phyloP scores from a whole-genome alignment of 495 filamentous ascomycete genomes.

The Penicillium roqueforti region DNA sequence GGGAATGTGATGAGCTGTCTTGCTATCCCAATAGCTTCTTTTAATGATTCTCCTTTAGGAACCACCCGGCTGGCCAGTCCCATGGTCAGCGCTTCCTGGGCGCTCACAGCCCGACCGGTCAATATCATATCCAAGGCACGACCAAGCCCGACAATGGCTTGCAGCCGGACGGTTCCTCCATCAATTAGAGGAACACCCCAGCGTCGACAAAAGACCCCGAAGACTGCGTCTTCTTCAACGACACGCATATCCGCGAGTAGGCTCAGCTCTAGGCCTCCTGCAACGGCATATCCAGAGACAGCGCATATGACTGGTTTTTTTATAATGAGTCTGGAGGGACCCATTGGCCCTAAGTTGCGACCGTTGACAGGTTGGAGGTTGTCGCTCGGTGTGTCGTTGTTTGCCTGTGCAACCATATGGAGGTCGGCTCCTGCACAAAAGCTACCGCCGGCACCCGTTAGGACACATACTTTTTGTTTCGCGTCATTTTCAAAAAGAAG shows the following conservation, averaged over 20 bases:
- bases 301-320: slow-evolving; percentile 43
- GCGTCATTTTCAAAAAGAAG: slow-evolving; percentile 40
- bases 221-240: slow-evolving; percentile 43
- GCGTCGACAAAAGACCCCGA: slow-evolving; percentile 48
- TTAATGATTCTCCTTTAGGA: slow-evolving; percentile 40
- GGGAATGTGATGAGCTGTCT: slow-evolving; percentile 41
- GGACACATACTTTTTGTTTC: slow-evolving; percentile 43
- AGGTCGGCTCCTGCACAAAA: slow-evolving; percentile 49
- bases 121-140: slow-evolving; percentile 50
- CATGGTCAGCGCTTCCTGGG: slow-evolving; percentile 45
- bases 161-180: slow-evolving; percentile 46
- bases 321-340: slow-evolving; percentile 39
- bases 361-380: slow-evolving; percentile 25
- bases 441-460: slow-evolving; percentile 32
- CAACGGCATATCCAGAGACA: slow-evolving; percentile 46
- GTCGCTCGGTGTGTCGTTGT: slow-evolving; percentile 1
- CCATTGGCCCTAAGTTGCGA: slow-evolving; percentile 39
- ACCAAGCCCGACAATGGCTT: slow-evolving; percentile 45
- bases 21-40: slow-evolving; percentile 41
- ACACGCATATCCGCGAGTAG: slow-evolving; percentile 46
- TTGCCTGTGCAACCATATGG: slow-evolving; percentile 28
- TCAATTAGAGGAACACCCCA: slow-evolving; percentile 50
- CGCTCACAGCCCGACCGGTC: slow-evolving; percentile 42
- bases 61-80: slow-evolving; percentile 48
- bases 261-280: slow-evolving; percentile 46